A percentile compares a stretch with the other conserved stretches of the same genome.
These are phyloP conservation scores for Lentinus brumalis DNA, from an alignment of 768 basidiomycete species.

Conservation along the genomic window DNA sequence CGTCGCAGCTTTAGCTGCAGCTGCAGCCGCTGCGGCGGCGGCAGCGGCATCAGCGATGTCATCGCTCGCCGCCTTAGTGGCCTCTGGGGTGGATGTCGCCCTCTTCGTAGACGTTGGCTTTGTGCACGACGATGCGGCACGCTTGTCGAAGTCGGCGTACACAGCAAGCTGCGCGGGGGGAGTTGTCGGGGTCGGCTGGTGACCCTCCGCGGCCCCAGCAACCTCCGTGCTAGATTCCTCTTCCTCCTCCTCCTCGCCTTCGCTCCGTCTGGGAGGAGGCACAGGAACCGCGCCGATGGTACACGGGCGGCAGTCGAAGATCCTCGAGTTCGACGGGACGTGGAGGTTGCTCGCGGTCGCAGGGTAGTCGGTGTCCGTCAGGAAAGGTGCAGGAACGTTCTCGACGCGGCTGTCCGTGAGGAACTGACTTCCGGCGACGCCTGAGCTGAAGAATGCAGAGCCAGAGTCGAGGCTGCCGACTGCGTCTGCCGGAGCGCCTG, in stretches of 20 bases:
- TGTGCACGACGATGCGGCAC: not conserved
- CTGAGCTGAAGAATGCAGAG: not conserved
- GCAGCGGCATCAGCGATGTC: not conserved
- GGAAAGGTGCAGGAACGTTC: not conserved
- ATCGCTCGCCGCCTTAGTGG: not conserved
- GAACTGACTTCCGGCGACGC: not conserved
- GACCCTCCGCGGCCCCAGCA: not conserved
- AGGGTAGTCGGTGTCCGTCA: not conserved
- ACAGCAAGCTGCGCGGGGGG: not conserved
- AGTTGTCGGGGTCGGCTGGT: not conserved
- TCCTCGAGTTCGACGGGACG: not conserved
- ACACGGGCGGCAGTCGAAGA: not conserved
- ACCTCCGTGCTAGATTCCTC: not conserved
- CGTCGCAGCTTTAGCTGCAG: not conserved
- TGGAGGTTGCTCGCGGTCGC: not conserved
- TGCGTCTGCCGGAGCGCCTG: not conserved
- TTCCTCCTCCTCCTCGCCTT: not conserved
- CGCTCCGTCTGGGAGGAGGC: not conserved
- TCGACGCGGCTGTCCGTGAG: not conserved
- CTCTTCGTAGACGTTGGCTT: not conserved
- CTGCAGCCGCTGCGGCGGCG: not conserved
- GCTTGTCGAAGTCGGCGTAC: not conserved
- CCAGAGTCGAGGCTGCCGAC: slow-evolving; percentile 5
- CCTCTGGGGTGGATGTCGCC: not conserved
- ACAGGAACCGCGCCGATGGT: not conserved